Base-by-base conservation (phyloP, 1,284 basidiomycete genomes). In the Ustilago trichophora region DNA sequence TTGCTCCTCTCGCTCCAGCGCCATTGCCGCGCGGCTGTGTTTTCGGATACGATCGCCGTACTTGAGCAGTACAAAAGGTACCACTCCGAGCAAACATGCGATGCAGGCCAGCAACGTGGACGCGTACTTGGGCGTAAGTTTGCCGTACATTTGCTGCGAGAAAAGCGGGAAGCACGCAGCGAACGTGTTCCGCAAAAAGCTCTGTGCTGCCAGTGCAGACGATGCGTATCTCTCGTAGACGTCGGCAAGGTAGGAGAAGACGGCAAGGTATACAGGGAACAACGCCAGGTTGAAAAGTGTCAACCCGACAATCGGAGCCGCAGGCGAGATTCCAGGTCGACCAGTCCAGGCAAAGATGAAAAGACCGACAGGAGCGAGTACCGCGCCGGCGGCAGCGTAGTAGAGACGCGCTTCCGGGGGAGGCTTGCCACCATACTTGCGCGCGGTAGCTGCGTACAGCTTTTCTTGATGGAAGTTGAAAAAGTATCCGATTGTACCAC, bases 401-500 rank as follows among this genome's bases (percentile, higher is more conserved):
- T 85, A 84, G 8, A 85, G 76, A 5, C 84, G 63, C 6, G 83
- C 83, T 72, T 85, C 84, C 4, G 84, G 84, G 0, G 78, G 73
- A 0, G 84, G 82, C 22, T 79, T 76, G 6, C 83, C 83, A 2
- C 76, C 69, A n/a, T 82, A 71, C 36, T 48, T 56, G 29, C 46
- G 34, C 11, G 62, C 62, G 3, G 64, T 33, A 12, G 50, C 42
- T 2, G 63, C 67, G 27, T 75, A 77, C 13, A 75, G 53, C 35
- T 63, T 52, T 16, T 75, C 75, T 34, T 77, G 75, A 76, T 82
- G 54, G 43, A 80, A 55, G 80, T 91, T 89, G 34, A 88, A 87
- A 21, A 89, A 72, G 33, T 89, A 88, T 0, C 90, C 91, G 33
- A 92, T 70, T 36, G 33, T 25, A 48, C 69, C 74, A 18, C 76